Base-by-base conservation (phyloP, 1,284 basidiomycete genomes). In the Coniferiporia sulphurascens region DNA sequence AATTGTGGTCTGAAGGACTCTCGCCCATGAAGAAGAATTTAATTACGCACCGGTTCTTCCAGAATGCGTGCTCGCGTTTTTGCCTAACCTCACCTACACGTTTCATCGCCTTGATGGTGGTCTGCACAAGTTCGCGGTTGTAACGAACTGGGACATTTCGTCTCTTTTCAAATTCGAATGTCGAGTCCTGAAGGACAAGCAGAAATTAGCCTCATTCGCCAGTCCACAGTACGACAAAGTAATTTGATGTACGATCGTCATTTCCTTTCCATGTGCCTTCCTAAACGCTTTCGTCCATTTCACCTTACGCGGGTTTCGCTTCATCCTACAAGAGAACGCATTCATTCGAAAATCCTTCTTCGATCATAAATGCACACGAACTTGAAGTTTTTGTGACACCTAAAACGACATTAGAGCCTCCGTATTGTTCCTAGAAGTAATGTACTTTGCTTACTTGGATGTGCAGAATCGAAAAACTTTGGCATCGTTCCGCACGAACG, bases 271-370 rank as follows among this genome's bases (percentile, higher is more conserved):
- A 61, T 95, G 93, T 22, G 97, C 94, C 74, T 96, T 98, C 67
- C 97, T 85, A 85, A 99, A 99, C 15, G 97, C 97, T 76, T 99
- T 99, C 57, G 97, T 99, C 97, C 97, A 99, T 69, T 93, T 85
- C 54, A 99, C 95, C 78, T 99, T 99, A 65, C 97, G 87, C 52
- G 97, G 97, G 77, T 99, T 99, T 54, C 97, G 90, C 81, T 99
- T 99, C 96, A 99, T 98, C 77, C 94, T 96, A 68, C 5, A 54
- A 41, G 38, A 60, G 51, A 56, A 34, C 58, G 13, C 48, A 61
- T 59, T 17, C 27, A 44, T 68, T 52, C 62, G 34, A 1, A 61
- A 55, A 7, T 53, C 55, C 36, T 10, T 32, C 4, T 1, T 4
- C 35, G 10, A 46, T 15, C 7, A 19, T 35, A 34, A 41, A 54